Base-by-base conservation (phyloP, 2,329 filamentous ascomycete genomes). In the Aspergillus sp. region DNA sequence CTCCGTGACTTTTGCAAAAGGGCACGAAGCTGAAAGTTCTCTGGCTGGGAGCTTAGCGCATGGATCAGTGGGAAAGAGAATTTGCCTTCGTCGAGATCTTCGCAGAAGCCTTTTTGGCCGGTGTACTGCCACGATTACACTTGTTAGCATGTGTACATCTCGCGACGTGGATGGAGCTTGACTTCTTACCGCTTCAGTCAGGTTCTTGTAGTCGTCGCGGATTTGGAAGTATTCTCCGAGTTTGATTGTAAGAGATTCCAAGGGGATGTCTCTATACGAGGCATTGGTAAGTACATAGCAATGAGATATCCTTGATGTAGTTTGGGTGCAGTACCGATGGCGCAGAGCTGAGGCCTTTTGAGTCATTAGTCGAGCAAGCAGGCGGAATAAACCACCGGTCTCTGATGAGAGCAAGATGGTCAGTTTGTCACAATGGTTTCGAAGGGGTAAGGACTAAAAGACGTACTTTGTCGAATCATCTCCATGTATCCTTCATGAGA, bases 21-120 rank as follows among this genome's bases (percentile, higher is more conserved):
- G 4, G 25, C 33, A 10, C n/a, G n/a, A 4, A 17, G 33, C 4
- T 17, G n/a, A n/a, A 44, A 25, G 19, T 57, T 54, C 52, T 49
- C 49, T 53, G 13, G 43, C 23, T 25, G 33, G 6, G n/a, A 7
- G 6, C 5, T 37, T 17, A 37, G 17, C 2, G 37, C 37, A 73
- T 95, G 88, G 60, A 95, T 91, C 60, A 95, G 82, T 39, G 88
- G 88, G 65, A 95, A 95, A 30, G 84, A 89, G 74, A 95, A 94
- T 75, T 95, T 95, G 55, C 90, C 90, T 72, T 95, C 52, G 20
- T 49, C 47, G 15, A 53, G 37, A 30, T 49, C 48, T 12, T 54
- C 45, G 25, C 90, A 93, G 59, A 93, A 79, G 47, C 90, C 90
- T 73, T 95, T 96, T 69, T 93, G 90, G 53, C 83, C 75, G 37